Conservation (phyloP, 768 basidiomycete species). For the Peribolospora kevripleyi region DNA sequence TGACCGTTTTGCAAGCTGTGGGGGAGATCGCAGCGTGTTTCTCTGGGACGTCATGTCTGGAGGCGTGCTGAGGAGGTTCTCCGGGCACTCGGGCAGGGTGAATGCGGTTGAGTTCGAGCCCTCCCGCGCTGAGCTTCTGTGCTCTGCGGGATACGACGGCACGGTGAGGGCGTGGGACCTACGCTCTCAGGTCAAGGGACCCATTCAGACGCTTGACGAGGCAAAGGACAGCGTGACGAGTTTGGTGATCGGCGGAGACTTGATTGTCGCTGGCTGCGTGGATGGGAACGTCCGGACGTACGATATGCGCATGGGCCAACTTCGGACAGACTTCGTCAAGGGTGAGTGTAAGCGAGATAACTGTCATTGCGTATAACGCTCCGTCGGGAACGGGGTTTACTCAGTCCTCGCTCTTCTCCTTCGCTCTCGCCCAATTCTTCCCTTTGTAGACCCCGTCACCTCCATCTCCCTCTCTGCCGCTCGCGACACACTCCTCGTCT, state of each 20-base stretch:
- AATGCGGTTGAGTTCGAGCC: slow-evolving; percentile 66
- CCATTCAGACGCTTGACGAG: slow-evolving; percentile 78
- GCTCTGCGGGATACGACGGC: slow-evolving; percentile 36
- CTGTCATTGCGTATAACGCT: neutral
- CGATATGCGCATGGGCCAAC: slow-evolving; percentile 77
- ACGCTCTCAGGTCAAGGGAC: slow-evolving; percentile 57
- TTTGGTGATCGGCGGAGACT: slow-evolving; percentile 21
- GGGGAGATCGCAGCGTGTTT: slow-evolving; percentile 79
- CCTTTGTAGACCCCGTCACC: slow-evolving; percentile 50
- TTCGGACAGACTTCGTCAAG: slow-evolving; percentile 72
- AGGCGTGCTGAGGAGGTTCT: slow-evolving; percentile 50
- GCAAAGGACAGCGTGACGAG: slow-evolving; percentile 68
- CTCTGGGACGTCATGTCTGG: slow-evolving; percentile 88
- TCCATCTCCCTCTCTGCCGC: slow-evolving; percentile 59
- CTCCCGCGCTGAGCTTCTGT: no score
- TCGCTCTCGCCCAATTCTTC: neutral
- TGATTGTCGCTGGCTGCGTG: slow-evolving; percentile 57
- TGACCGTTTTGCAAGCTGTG: slow-evolving; percentile 25
- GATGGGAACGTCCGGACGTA: slow-evolving; percentile 84
- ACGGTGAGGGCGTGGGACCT: slow-evolving; percentile 82
- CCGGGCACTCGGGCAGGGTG: slow-evolving; percentile 78
- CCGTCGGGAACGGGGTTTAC: neutral
- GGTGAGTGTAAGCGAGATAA: slow-evolving; percentile 27
- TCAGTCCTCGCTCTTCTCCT: slow-evolving; percentile 7
- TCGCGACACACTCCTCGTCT: slow-evolving; percentile 50